Evolutionary conservation across 2,329 filamentous ascomycete genomes (phyloP).

Genomic region (Parastagonospora nodorum): DNA sequence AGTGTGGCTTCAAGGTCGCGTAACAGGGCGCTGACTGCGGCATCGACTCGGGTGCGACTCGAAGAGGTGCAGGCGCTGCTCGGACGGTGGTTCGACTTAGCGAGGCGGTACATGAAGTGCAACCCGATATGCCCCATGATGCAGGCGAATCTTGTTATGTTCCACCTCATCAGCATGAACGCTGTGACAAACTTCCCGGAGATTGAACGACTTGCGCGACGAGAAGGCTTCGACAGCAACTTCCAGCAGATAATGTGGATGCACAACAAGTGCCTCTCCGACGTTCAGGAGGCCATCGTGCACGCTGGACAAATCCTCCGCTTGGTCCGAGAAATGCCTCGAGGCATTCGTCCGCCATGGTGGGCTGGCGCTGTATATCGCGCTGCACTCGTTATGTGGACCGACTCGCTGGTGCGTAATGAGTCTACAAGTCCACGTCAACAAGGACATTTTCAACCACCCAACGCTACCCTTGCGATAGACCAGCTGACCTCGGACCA

Average conservation of each 20-base stretch:
- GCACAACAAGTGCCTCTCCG: slow-evolving; percentile 67
- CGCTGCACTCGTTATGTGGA: slow-evolving; percentile 49
- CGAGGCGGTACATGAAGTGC: slow-evolving; percentile 60
- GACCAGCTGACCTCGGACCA: slow-evolving; percentile 58
- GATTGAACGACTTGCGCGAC: slow-evolving; percentile 68
- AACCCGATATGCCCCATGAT: slow-evolving; percentile 64
- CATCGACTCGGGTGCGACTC: slow-evolving; percentile 64
- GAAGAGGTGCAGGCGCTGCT: slow-evolving; percentile 69
- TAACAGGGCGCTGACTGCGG: slow-evolving; percentile 60
- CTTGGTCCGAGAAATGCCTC: slow-evolving; percentile 64
- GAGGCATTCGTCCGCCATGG: slow-evolving; percentile 68
- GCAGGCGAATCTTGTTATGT: slow-evolving; percentile 69
- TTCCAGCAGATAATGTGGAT: slow-evolving; percentile 61
- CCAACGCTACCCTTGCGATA: slow-evolving; percentile 53
- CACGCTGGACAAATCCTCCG: slow-evolving; percentile 71
- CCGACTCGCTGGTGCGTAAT: slow-evolving; percentile 61
- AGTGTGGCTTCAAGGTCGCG: slow-evolving; percentile 53
- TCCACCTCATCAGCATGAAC: slow-evolving; percentile 73
- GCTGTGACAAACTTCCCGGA: slow-evolving; percentile 70
- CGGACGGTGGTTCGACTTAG: slow-evolving; percentile 70
- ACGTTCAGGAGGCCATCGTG: slow-evolving; percentile 67
- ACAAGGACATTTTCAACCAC: slow-evolving; percentile 41
- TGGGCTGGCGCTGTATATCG: slow-evolving; percentile 74
- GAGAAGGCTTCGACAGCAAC: slow-evolving; percentile 62
- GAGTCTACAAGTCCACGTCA: slow-evolving; percentile 48